Percentiles rank a stretch among this genome's conserved stretches.
Evolutionary conservation across 805 yeast species (phyloP).

Genomic region (Ogataea methylovora): DNA sequence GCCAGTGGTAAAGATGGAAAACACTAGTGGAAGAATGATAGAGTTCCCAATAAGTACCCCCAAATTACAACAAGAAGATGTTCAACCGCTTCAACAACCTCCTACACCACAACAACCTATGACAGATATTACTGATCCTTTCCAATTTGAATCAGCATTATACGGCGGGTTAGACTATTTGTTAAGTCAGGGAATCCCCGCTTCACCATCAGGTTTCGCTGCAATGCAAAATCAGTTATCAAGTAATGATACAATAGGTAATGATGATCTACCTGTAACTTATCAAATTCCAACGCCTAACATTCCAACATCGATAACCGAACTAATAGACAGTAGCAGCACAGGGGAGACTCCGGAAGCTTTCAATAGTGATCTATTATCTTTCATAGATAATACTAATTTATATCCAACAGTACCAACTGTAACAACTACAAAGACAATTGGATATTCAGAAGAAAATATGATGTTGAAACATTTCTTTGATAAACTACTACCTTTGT

Average conservation of each 20-base stretch:
- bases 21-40: too few species aligned
- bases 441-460: slow-evolving; percentile 37
- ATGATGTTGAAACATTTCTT: slow-evolving; percentile 50
- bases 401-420: slow-evolving; percentile 11
- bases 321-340: not conserved
- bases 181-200: slow-evolving; percentile 7
- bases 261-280: not conserved
- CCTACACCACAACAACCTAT: not conserved
- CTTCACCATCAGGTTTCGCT: not conserved
- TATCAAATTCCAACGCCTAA: not conserved
- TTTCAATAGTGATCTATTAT: slow-evolving; percentile 10
- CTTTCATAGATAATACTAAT: slow-evolving; percentile 13
- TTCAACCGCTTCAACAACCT: not conserved
- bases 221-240: too few species aligned
- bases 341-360: not conserved
- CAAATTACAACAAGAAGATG: too few species aligned
- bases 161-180: slow-evolving; percentile 25
- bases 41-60: too few species aligned
- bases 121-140: slow-evolving; percentile 16
- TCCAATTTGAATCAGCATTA: slow-evolving; percentile 22
- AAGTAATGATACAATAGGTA: not conserved
- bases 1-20: too few species aligned
- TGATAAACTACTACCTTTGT: slow-evolving; percentile 41
- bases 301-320: not conserved
- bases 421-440: not conserved